Evolutionary conservation across 2,329 filamentous ascomycete species (phyloP).

Genomic region (Pleoardoris graminearum): DNA sequence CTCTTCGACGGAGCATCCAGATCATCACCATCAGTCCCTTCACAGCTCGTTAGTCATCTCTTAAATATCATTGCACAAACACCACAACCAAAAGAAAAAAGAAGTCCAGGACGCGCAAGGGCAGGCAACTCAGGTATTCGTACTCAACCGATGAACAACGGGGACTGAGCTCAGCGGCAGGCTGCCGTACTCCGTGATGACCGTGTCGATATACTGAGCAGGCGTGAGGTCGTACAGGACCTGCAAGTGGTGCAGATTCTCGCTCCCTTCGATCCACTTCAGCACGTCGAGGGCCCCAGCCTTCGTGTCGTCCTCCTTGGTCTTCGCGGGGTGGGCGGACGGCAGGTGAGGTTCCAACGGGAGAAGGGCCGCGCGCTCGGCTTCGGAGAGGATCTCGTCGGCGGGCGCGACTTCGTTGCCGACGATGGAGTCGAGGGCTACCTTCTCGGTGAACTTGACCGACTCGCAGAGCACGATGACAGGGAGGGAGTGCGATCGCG

Average conservation of each 20-base stretch:
- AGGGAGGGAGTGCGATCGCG: slow-evolving; percentile 72
- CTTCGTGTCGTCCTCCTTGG: slow-evolving; percentile 29
- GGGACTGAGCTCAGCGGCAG: slow-evolving; percentile 85
- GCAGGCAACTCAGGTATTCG: slow-evolving; percentile 30
- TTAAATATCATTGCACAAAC: not conserved
- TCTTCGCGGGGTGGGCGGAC: slow-evolving; percentile 18
- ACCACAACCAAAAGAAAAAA: not conserved
- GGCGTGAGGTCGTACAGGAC: slow-evolving; percentile 92
- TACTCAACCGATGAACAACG: slow-evolving; percentile 64
- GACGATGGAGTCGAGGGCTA: slow-evolving; percentile 88
- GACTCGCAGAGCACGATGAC: slow-evolving; percentile 92
- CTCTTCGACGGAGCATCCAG: slow-evolving; percentile 6
- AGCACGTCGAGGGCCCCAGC: slow-evolving; percentile 36
- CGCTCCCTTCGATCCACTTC: slow-evolving; percentile 43
- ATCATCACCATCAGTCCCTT: slow-evolving; percentile 7
- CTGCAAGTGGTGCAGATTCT: slow-evolving; percentile 64
- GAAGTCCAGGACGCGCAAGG: slow-evolving; percentile 3
- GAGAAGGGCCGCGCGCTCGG: slow-evolving; percentile 37
- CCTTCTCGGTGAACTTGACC: slow-evolving; percentile 90
- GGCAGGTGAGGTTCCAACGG: slow-evolving; percentile 35
- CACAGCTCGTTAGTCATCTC: slow-evolving; percentile 5
- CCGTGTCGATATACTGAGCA: slow-evolving; percentile 81
- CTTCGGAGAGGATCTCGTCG: slow-evolving; percentile 60
- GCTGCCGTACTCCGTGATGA: slow-evolving; percentile 89
- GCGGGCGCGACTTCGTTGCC: slow-evolving; percentile 88